phyloP scores from a whole-genome alignment of 441 rosid genomes.

The Pelargonium citronellum region DNA sequence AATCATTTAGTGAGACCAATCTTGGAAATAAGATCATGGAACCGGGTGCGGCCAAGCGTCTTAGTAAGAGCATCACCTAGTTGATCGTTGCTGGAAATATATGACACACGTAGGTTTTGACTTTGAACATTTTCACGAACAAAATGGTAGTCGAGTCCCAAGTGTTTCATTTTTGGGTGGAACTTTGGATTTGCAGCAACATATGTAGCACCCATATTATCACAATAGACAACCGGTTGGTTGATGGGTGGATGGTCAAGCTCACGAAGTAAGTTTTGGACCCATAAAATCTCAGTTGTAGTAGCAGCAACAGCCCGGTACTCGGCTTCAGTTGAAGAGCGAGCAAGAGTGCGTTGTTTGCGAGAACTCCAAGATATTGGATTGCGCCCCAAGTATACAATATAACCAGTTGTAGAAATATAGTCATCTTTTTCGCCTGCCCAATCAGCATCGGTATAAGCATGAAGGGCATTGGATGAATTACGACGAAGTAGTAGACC shows the following conservation, averaged over 20 bases:
- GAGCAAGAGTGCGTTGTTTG: not conserved
- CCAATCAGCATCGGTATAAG: not conserved
- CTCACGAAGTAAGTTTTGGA: not conserved
- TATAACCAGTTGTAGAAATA: not conserved
- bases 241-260: not conserved
- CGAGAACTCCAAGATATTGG: not conserved
- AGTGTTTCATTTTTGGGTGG: no score
- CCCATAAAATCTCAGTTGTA: not conserved
- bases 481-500: not conserved
- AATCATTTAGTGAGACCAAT: no score
- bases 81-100: no score
- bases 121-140: no score
- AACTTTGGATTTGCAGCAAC: not conserved
- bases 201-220: conserved; percentile 2
- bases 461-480: not conserved
- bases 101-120: no score
- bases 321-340: not conserved
- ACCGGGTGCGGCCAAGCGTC: no score
- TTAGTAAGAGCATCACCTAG: no score
- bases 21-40: no score
- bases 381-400: not conserved
- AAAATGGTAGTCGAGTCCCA: no score
- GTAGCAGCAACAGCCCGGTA: not conserved
- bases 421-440: not conserved
- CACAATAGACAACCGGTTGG: not conserved